A percentile compares a stretch with the other conserved stretches of the same genome.
phyloP scores from a whole-genome alignment of 768 basidiomycete genomes.

The Tricholoma sp. region DNA sequence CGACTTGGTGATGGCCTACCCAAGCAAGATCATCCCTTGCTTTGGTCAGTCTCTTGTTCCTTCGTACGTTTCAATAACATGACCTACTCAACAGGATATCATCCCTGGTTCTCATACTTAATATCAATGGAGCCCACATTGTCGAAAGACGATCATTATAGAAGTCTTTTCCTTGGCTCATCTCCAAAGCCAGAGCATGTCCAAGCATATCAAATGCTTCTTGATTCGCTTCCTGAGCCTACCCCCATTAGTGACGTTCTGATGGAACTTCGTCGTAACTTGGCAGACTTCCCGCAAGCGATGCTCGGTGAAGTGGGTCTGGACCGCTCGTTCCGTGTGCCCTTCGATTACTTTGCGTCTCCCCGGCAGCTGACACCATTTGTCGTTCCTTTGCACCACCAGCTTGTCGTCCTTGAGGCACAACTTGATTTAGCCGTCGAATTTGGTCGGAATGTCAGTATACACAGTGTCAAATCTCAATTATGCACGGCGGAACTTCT shows the following conservation, averaged over 20 bases:
- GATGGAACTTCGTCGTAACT: conserved; percentile 50
- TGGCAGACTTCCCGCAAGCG: conserved; percentile 57
- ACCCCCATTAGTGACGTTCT: conserved; percentile 55
- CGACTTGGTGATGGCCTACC: conserved; percentile 52
- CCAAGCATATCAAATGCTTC: conserved; percentile 48
- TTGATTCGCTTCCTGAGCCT: conserved; percentile 71
- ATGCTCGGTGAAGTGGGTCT: conserved; percentile 95
- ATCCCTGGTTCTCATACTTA: conserved; percentile 89
- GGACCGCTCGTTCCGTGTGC: conserved; percentile 75
- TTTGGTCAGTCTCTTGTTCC: conserved; percentile 61
- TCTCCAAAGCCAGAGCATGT: conserved; percentile 21
- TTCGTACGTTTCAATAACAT: conserved; percentile 4
- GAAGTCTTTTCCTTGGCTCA: conserved; percentile 52
- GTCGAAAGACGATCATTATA: conserved; percentile 74
- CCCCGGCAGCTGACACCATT: conserved; percentile 69
- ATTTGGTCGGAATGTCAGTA: conserved; percentile 67
- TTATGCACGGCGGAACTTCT: conserved; percentile 66
- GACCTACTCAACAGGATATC: conserved; percentile 55
- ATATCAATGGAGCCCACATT: conserved; percentile 45
- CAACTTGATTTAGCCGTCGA: conserved; percentile 86
- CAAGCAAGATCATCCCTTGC: conserved; percentile 74
- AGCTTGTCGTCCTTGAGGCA: conserved; percentile 71
- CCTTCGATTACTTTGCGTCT: conserved; percentile 45
- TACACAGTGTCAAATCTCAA: conserved; percentile 84
- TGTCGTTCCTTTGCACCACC: conserved; percentile 74